Conservation (phyloP, 768 basidiomycete genomes). For the Lactarius trivialis region DNA sequence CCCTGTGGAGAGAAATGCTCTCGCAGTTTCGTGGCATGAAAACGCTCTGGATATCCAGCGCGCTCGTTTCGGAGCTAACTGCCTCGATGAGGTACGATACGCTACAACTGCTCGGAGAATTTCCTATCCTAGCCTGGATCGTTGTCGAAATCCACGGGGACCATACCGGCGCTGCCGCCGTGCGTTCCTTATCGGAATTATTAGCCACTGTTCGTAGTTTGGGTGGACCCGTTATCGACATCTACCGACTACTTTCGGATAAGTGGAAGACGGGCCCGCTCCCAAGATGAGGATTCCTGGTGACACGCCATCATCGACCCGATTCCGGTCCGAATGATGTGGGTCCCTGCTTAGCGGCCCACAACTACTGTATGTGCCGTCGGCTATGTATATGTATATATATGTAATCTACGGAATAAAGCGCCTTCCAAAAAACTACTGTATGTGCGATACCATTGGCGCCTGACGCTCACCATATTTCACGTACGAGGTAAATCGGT, state of each 20-base stretch:
- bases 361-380: too few relatives aligned
- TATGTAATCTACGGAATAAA: too few relatives aligned
- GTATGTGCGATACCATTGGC: too few relatives aligned
- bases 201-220: not conserved
- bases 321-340: too few relatives aligned
- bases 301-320: too few relatives aligned
- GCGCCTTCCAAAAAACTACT: too few relatives aligned
- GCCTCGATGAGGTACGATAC: not conserved
- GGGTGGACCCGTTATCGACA: not conserved
- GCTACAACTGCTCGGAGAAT: not conserved
- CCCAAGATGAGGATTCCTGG: not conserved
- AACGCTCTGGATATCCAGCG: conserved; percentile 7
- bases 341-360: too few relatives aligned
- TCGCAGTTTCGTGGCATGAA: not conserved
- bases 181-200: not conserved
- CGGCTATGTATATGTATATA: too few relatives aligned
- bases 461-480: too few relatives aligned
- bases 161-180: not conserved
- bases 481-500: too few relatives aligned
- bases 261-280: not conserved
- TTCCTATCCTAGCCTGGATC: not conserved
- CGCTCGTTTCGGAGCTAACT: not conserved
- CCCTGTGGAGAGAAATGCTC: not conserved
- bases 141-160: not conserved
- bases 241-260: conserved; percentile 2